Evolutionary conservation across 1,284 basidiomycete species (phyloP), one percentile per base, ranked within the genome.

Genomic region (Rhodotorula sp.): DNA sequence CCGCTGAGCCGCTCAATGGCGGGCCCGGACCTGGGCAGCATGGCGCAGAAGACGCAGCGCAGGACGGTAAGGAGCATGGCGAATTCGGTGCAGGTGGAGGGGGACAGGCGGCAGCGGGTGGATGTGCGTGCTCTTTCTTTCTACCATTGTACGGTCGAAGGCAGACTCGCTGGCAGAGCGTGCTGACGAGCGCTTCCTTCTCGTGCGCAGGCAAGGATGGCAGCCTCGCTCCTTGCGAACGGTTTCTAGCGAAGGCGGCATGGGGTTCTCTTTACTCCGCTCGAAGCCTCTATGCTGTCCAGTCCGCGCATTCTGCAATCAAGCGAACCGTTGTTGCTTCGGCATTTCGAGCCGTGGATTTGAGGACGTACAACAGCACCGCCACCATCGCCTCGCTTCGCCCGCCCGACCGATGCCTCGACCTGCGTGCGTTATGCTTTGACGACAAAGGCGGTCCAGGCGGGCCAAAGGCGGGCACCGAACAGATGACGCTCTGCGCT

Each of bases 191-290:
- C 27, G 5, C 27, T 25, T n/a, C 17, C 5, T 41, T 15, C 21
- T 25, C 53, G 34, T 6, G 27, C 27, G 54, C 60, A 74, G 72
- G 72, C 70, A 6, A 51, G 69, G 27, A 75, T 73, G 74, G 75
- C 75, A 5, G 75, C 75, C 0, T 75, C 73, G 39, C 70, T 76
- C 67, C 62, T 76, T 1, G 75, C 75, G n/a, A 76, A 76, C 36
- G 73, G 73, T 6, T 76, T 76, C 67, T 76, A 55, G 44, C 44
- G 39, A 44, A 69, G 22, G 25, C 5, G 4, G 10, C 37, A 9
- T 46, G 17, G 29, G 6, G 32, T 13, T 32, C 58, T 60, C 13
- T 27, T 46, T 25, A 9, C 22, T 22, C 44, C 0, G 21, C 9
- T 12, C 36, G n/a, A 13, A 13, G 7, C 22, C 36, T 13, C 55